Evolutionary conservation across 73 alveolate genomes (phyloP).

Genomic region (Durusdinium trenchii): DNA sequence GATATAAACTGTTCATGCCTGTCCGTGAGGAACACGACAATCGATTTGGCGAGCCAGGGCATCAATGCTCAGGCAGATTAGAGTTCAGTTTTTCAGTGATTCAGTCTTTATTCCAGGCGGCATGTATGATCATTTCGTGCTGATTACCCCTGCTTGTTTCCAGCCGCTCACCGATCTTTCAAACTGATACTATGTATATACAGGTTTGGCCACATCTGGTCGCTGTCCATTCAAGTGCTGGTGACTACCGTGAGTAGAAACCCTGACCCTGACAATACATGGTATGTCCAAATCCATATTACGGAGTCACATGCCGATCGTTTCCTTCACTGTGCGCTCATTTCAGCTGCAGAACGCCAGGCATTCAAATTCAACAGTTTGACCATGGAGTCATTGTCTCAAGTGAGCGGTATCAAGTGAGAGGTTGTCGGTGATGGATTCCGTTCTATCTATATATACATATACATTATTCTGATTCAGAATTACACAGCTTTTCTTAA

Average conservation of each 20-base stretch:
- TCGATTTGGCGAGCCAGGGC: conserved; percentile 95
- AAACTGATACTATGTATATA: too few species aligned
- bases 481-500: too few species aligned
- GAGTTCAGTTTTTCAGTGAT: neutral
- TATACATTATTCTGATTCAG: too few species aligned
- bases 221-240: too few species aligned
- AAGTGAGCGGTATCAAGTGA: too few species aligned
- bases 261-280: neutral
- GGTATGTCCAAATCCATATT: neutral
- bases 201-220: too few species aligned
- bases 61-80: conserved; percentile 75
- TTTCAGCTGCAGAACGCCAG: neutral
- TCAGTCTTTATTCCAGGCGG: neutral
- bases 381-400: conserved; percentile 96
- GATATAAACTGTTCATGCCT: neutral
- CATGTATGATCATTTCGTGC: neutral
- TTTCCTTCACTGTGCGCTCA: neutral
- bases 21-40: conserved; percentile 47
- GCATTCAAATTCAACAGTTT: conserved; percentile 98
- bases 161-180: neutral
- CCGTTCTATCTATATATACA: too few species aligned
- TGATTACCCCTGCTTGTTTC: neutral
- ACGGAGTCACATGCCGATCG: neutral
- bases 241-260: neutral
- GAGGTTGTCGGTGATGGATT: too few species aligned